phyloP scores from a whole-genome alignment of 2,329 filamentous ascomycete genomes.

The Dactylellina cionopaga region DNA sequence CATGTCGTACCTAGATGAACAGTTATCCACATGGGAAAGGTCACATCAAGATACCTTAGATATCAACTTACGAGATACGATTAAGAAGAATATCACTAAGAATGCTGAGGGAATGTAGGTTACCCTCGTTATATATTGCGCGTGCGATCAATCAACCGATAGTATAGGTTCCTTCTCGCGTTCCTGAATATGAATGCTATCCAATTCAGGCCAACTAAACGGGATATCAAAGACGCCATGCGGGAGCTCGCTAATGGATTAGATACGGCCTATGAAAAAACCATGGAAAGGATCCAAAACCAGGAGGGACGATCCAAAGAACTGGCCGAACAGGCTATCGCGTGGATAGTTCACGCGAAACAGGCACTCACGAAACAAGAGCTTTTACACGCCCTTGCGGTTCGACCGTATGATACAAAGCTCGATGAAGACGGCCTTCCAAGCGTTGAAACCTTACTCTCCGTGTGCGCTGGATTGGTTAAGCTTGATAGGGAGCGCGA shows the following conservation, averaged over 20 bases:
- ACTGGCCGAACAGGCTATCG: not conserved
- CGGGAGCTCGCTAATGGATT: slow-evolving; percentile 8
- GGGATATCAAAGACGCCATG: not conserved
- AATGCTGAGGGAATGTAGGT: too few relatives aligned
- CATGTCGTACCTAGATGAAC: too few relatives aligned
- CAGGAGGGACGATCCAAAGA: slow-evolving; percentile 3
- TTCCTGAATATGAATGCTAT: not conserved
- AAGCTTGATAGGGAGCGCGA: slow-evolving; percentile 6
- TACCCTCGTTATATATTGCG: too few relatives aligned
- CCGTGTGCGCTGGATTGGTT: slow-evolving; percentile 3
- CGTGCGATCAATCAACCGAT: not conserved
- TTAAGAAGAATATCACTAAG: too few relatives aligned
- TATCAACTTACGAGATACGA: too few relatives aligned
- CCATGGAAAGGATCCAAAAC: not conserved
- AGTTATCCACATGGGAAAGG: too few relatives aligned
- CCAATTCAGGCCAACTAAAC: too few relatives aligned
- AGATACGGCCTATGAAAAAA: not conserved
- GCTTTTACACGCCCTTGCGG: slow-evolving; percentile 21
- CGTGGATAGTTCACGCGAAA: slow-evolving; percentile 9
- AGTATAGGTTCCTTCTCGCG: not conserved
- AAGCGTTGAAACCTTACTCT: not conserved
- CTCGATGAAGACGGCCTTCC: slow-evolving; percentile 10
- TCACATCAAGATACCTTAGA: too few relatives aligned
- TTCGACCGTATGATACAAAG: not conserved
- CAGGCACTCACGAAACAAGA: not conserved